Percentiles rank a stretch among this genome's conserved stretches.
Evolutionary conservation across 164 flowering plant species (phyloP).

Genomic region (Litsea cubeba): DNA sequence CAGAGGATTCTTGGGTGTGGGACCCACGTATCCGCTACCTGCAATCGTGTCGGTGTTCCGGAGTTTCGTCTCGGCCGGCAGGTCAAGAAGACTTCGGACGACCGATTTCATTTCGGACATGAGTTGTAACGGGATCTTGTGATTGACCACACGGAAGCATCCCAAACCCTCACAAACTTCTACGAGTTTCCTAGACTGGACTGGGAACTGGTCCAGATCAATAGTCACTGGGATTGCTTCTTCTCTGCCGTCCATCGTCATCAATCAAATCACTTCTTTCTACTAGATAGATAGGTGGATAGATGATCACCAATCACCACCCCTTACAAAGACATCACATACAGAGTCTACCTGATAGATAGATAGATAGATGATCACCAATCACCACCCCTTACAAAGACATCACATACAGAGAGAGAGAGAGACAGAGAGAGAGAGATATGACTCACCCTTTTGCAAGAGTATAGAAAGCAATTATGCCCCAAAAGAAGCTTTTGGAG

Average conservation of each 20-base stretch:
- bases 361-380: no score
- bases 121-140: conserved; percentile 31
- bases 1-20: conserved; percentile 45
- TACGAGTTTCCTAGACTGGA: conserved; percentile 23
- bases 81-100: conserved; percentile 46
- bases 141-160: conserved; percentile 65
- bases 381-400: no score
- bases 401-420: neutral
- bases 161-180: conserved; percentile 64
- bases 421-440: neutral
- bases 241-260: neutral
- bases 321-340: neutral
- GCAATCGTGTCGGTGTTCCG: conserved; percentile 50
- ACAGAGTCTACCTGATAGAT: no score
- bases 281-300: no score
- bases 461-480: no score
- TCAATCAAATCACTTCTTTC: no score
- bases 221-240: conserved; percentile 40
- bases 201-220: conserved; percentile 39
- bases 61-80: conserved; percentile 49
- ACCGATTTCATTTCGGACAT: conserved; percentile 59
- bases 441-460: no score
- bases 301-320: no score
- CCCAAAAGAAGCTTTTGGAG: no score
- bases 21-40: conserved; percentile 65